Conservation (phyloP, 2,329 filamentous ascomycete species). For the Clarireedia sp. region DNA sequence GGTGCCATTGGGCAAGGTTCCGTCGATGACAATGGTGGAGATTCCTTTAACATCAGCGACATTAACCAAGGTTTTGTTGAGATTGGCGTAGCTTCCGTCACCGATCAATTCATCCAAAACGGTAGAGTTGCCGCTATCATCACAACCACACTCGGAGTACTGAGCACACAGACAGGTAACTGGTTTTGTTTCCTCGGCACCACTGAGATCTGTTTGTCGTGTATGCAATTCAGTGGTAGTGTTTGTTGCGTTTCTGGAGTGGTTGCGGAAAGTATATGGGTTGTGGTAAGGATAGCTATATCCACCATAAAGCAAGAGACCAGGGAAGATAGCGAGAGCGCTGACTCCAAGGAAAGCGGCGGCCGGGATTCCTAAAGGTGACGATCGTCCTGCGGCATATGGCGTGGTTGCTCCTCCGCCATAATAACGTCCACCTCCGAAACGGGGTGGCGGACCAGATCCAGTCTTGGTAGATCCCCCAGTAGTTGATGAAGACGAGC, state of each 20-base stretch:
- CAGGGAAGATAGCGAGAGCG: conserved; percentile 38
- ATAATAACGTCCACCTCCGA: conserved; percentile 58
- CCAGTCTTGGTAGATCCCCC: conserved; percentile 50
- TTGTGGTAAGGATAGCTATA: conserved; percentile 53
- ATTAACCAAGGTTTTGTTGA: conserved; percentile 55
- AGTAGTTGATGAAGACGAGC: conserved; percentile 24
- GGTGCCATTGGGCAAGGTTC: conserved; percentile 64
- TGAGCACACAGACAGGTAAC: conserved; percentile 54
- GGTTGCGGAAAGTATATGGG: conserved; percentile 46
- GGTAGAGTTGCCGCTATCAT: conserved; percentile 53
- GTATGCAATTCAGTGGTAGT: conserved; percentile 32
- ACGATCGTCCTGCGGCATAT: conserved; percentile 47
- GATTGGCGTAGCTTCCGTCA: conserved; percentile 48
- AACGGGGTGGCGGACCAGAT: conserved; percentile 48
- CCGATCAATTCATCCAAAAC: conserved; percentile 58
- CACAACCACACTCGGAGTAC: conserved; percentile 55
- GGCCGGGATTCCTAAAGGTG: conserved; percentile 43
- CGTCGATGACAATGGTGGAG: conserved; percentile 61
- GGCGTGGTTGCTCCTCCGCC: conserved; percentile 55
- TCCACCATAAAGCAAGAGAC: conserved; percentile 55
- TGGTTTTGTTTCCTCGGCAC: conserved; percentile 49
- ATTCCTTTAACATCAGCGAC: conserved; percentile 57
- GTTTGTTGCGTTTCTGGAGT: conserved; percentile 25
- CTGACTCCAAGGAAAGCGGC: conserved; percentile 43
- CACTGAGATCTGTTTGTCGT: conserved; percentile 11